phyloP scores from a whole-genome alignment of 83 land plant genomes.

The Diphasiastrum complanatum region DNA sequence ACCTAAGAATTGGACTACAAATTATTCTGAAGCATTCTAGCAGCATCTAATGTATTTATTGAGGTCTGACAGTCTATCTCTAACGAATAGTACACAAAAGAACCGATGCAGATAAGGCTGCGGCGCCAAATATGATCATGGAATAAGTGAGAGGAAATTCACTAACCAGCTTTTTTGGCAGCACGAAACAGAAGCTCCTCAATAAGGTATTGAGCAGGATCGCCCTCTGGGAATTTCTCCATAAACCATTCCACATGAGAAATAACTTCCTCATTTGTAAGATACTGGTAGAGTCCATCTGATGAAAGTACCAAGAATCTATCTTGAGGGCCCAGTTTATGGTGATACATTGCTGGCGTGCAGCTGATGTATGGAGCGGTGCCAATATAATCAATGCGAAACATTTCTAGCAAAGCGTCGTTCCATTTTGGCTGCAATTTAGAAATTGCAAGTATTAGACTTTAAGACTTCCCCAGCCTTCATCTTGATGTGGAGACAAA shows the following conservation, averaged over 20 bases:
- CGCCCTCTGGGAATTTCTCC: conserved; percentile 77
- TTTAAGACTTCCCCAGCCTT: neutral
- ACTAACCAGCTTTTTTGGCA: conserved; percentile 86
- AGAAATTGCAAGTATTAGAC: neutral
- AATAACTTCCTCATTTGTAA: conserved; percentile 91
- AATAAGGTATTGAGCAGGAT: conserved; percentile 95
- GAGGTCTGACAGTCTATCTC: too few relatives aligned
- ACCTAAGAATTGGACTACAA: too few relatives aligned
- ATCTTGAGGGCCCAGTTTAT: conserved; percentile 74
- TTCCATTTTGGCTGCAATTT: conserved; percentile 88
- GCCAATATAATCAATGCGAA: conserved; percentile 82
- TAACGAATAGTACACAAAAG: neutral
- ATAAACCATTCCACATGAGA: conserved; percentile 88
- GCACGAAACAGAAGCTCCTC: conserved; percentile 95
- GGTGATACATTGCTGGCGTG: conserved; percentile 71
- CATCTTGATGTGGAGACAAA: neutral
- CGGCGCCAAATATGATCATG: neutral
- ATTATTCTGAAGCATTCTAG: too few relatives aligned
- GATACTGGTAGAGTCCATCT: conserved; percentile 93
- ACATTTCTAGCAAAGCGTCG: conserved; percentile 86
- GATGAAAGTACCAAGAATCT: conserved; percentile 87
- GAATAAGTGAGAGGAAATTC: neutral
- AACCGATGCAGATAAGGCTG: neutral
- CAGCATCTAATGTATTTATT: too few relatives aligned
- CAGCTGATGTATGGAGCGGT: conserved; percentile 73